Base-by-base conservation (phyloP, 164 flowering plant species). In the Hamamelis virginiana region DNA sequence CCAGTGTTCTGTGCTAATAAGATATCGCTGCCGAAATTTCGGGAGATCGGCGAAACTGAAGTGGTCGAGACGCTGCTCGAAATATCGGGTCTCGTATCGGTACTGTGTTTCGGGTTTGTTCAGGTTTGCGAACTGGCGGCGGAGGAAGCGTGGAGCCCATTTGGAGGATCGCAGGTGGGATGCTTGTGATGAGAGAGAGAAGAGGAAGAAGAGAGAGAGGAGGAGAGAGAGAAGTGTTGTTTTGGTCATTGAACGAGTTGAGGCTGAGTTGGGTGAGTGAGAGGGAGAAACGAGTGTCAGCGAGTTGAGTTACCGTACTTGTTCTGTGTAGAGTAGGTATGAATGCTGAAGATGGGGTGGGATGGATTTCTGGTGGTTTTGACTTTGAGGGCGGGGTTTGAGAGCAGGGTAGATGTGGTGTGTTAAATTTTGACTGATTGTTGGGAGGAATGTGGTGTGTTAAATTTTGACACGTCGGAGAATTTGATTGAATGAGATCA, bases 41-140 rank as follows among this genome's bases (percentile, higher is more conserved):
- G 87, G 85, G 22, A 74, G 79, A 6, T 80, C 75, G 3, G 80
- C 44, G 82, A 90, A 91, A 80, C 93, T 86, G 92, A 94, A 94
- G 70, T 94, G 98, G 72, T 94, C 98, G 58, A 94, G 86, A 1
- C 59, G 69, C 74, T 94, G 98, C 5, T 79, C 71, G 72, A 85
- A 86, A 69, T 86, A 88, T 19, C 79, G 70, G 33, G 81, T 89
- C 69, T 91, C 92, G 80, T 91, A 90, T n/a, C 19, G 62, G 76
- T 72, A 75, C 41, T 45, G 79, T 26, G 55, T 38, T 41, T 57
- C n/a, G n/a, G 65, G 69, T 44, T 38, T 71, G 38, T 23, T 48
- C 44, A 60, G 78, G 25, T 68, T 60, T 9, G 83, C 70, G 68
- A 72, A 77, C 23, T 69, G 77, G 38, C 82, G 77, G 38, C 82